Percentiles rank a stretch among this genome's conserved stretches.
These are phyloP conservation scores for Leccinum fallax DNA, from an alignment of 1,284 basidiomycete species.

Conservation along the genomic window DNA sequence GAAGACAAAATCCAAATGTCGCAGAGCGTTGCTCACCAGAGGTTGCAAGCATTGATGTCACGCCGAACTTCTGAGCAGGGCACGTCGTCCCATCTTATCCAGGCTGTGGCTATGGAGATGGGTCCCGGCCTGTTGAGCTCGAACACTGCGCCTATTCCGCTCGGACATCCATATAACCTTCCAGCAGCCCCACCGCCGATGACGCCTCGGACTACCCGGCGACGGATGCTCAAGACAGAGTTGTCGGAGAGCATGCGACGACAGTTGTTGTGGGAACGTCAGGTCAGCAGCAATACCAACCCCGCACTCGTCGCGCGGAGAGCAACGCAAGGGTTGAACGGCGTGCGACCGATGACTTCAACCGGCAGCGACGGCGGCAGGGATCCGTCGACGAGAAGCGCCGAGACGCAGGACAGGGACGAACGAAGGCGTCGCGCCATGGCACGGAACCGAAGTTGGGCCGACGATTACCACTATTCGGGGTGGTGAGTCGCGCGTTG, in stretches of 20 bases:
- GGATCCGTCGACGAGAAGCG: constrained; percentile 20
- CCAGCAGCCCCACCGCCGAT: constrained; percentile 70
- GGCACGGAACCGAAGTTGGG: constrained; percentile 68
- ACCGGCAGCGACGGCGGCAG: constrained; percentile 27
- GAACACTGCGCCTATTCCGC: constrained; percentile 53
- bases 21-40: constrained; percentile 63
- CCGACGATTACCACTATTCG: constrained; percentile 63
- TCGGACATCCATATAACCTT: constrained; percentile 74
- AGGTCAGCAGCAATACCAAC: constrained; percentile 58
- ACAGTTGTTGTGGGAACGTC: constrained; percentile 85
- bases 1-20: constrained; percentile 56
- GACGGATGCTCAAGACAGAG: constrained; percentile 84
- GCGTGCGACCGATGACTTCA: constrained; percentile 46
- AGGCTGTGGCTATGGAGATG: constrained; percentile 15
- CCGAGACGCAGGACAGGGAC: constrained; percentile 37
- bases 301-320: constrained; percentile 41
- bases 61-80: constrained; percentile 36
- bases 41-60: constrained; percentile 54
- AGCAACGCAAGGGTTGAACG: constrained; percentile 36
- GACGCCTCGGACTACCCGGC: constrained; percentile 82
- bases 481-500: constrained; percentile 54
- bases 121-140: constrained; percentile 18
- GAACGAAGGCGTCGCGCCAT: constrained; percentile 46
- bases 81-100: constrained; percentile 20
- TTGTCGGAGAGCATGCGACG: constrained; percentile 82